Evolutionary conservation across 495 filamentous ascomycete genomes (phyloP).

Genomic region (Xylaria acuta): DNA sequence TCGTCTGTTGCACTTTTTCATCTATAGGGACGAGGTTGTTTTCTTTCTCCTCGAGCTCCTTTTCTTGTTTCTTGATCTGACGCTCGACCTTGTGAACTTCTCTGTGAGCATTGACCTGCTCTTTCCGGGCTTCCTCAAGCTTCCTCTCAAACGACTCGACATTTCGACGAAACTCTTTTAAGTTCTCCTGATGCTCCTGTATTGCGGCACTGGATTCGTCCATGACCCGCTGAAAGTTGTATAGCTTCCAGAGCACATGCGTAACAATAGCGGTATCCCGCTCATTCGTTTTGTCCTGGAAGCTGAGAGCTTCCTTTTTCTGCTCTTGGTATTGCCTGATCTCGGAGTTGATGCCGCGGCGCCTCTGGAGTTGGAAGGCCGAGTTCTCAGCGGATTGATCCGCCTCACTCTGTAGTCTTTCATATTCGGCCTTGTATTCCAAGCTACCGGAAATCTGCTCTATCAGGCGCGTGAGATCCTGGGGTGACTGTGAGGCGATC

Average conservation of each 20-base stretch:
- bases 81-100: slow-evolving; percentile 84
- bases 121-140: slow-evolving; percentile 85
- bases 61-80: slow-evolving; percentile 82
- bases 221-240: slow-evolving; percentile 92
- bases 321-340: slow-evolving; percentile 97
- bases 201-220: slow-evolving; percentile 91
- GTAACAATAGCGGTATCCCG: slow-evolving; percentile 91
- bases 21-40: slow-evolving; percentile 87
- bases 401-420: slow-evolving; percentile 80
- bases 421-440: slow-evolving; percentile 95
- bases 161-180: slow-evolving; percentile 89
- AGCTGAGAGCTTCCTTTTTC: slow-evolving; percentile 94
- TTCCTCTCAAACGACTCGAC: slow-evolving; percentile 84
- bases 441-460: slow-evolving; percentile 97
- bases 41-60: slow-evolving; percentile 84
- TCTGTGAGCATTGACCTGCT: slow-evolving; percentile 77
- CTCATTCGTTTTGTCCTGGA: slow-evolving; percentile 84
- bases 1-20: slow-evolving; percentile 88
- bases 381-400: slow-evolving; percentile 90
- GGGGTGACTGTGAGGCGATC: slow-evolving; percentile 93
- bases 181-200: slow-evolving; percentile 91
- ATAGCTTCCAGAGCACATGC: slow-evolving; percentile 96
- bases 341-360: slow-evolving; percentile 94
- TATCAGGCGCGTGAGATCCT: slow-evolving; percentile 91
- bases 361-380: slow-evolving; percentile 81